Evolutionary conservation across 345 rosid genomes (phyloP), one percentile per base, ranked within the genome.

Genomic region (Lumnitzera littorea): DNA sequence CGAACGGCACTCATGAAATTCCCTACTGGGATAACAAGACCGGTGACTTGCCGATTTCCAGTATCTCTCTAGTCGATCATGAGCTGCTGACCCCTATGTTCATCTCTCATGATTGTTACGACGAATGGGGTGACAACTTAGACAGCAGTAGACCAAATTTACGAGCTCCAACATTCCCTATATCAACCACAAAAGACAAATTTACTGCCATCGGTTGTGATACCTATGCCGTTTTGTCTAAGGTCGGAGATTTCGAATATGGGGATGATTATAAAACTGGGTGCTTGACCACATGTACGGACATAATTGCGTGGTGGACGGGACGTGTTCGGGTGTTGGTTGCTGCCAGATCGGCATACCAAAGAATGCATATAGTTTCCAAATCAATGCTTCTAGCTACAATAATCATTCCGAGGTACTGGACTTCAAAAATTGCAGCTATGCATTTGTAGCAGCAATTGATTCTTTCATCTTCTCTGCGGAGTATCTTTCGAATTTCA

Each of bases 271-370:
- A 73, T 62, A 54, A 55, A 6, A 70, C 67, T 1, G 80, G 86
- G 15, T 76, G 86, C 51, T 46, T 74, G 66, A 72, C 85, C 11
- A 8, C 54, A 5, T 83, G 86, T n/a, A 0, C 43, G 15, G 24
- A 27, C 15, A 17, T 0, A 58, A 62, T 0, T 57, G 58, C 51
- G 60, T 66, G 36, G 29, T 50, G 1, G 67, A 78, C 6, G 67
- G 64, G 5, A 23, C 58, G 0, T 83, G 82, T 73, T 46, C 50
- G 41, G 81, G 82, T 4, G 31, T 71, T 4, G 77, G 78, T 12
- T 83, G 85, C 48, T 83, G 88, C 23, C 79, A 84, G 23, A 72
- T 71, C 6, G 0, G 48, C 27, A 55, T 55, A 1, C 66, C 66
- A 11, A 25, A 46, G 17, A 10, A 55, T 11, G 20, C 17, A 12